Base-by-base conservation (phyloP, 805 yeast species). In the Ascoidea tarda region DNA sequence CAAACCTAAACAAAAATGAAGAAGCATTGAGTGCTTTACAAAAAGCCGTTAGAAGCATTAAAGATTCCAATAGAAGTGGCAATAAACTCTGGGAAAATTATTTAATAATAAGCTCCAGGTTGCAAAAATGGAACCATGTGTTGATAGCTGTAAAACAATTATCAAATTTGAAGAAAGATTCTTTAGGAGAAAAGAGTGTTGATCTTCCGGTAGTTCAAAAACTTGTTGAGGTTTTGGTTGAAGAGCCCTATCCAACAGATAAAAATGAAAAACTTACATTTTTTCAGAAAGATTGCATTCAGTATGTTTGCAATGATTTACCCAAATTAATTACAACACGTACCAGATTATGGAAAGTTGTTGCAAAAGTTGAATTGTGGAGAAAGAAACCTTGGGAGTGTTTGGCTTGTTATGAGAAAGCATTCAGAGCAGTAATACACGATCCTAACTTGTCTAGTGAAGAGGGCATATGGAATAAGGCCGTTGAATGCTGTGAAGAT, bases 1-100 rank as follows among this genome's bases (percentile, higher is more conserved):
- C 89, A 46, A 77, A 76, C 56, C 62, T 76, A 51, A 82, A 76
- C 51, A 85, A 86, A 64, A 66, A 77, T 21, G 75, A 77, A 57
- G 95, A 88, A 58, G 96, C 98, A 0, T 83, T 87, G 62, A 81
- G 78, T 57, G 96, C 99, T 1, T 71, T 91, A 59, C 81, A 84
- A 61, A 81, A 81, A 57, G 96, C 98, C 0, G 74, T 87, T 16
- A 70, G 83, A 46, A 21, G 28, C 28, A 74, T 74, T 38, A 83
- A 88, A 45, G 82, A 81, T 49, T 78, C 81, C 32, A 72, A 75
- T 10, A 81, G 78, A 58, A 78, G 77, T 52, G 86, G 90, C 50
- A 87, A 97, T 96, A 79, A 86, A 59, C 80, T 93, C 42, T 90
- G 91, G 85, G 93, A 88, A 60, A 93, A 93, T 63, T 88, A 81